Evolutionary conservation across 2,329 filamentous ascomycete species (phyloP).

Genomic region (Paracoccidioides brasiliensis): DNA sequence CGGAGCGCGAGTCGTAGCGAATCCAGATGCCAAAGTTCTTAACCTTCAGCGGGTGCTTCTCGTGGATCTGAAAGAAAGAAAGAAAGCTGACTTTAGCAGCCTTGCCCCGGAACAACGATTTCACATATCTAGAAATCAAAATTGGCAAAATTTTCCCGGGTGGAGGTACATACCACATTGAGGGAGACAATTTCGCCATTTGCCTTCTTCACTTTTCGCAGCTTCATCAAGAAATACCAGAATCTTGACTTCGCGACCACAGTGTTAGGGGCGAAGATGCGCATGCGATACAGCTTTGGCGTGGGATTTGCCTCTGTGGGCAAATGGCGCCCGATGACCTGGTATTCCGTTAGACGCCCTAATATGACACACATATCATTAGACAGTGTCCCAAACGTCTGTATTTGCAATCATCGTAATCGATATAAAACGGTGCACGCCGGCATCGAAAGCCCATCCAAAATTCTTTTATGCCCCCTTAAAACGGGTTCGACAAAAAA

Average conservation of each 20-base stretch:
- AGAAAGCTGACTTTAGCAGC: conserved; percentile 1
- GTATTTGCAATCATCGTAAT: background rate
- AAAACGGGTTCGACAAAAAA: background rate
- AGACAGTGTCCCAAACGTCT: conserved; percentile 15
- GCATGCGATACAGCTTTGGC: conserved; percentile 99
- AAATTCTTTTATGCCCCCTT: background rate
- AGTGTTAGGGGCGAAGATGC: conserved; percentile 95
- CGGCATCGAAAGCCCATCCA: background rate
- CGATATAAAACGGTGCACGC: background rate
- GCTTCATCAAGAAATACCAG: conserved; percentile 99
- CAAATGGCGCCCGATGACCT: conserved; percentile 99
- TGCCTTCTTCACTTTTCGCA: conserved; percentile 99
- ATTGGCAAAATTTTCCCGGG: background rate
- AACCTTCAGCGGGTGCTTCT: conserved; percentile 99
- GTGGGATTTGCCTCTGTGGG: conserved; percentile 94
- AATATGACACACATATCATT: conserved; percentile 23
- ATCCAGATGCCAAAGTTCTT: conserved; percentile 99
- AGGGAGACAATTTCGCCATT: conserved; percentile 97
- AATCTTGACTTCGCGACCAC: conserved; percentile 99
- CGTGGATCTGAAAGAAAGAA: conserved; percentile 59
- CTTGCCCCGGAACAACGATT: background rate
- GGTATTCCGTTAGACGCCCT: conserved; percentile 99
- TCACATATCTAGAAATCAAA: background rate
- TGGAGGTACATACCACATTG: conserved; percentile 62
- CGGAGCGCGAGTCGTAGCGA: conserved; percentile 98